Percentiles rank a stretch among this genome's conserved stretches.
These are phyloP conservation scores for Alternaria conjuncta DNA, from an alignment of 2,329 filamentous ascomycete species.

Conservation along the genomic window DNA sequence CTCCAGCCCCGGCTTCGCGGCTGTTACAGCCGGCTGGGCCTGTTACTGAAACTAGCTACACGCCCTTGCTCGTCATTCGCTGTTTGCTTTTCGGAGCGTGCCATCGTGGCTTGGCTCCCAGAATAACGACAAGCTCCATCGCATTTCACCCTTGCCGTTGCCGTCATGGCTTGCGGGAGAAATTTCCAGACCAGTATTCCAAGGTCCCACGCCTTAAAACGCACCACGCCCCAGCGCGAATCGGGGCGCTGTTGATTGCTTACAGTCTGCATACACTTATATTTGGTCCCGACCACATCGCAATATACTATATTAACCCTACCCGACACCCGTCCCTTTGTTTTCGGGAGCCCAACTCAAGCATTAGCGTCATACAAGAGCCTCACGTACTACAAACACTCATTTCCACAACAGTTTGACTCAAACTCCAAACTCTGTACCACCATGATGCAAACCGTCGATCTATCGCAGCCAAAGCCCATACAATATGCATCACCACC, in stretches of 20 bases:
- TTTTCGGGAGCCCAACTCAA: conserved; percentile 13
- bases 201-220: conserved; percentile 25
- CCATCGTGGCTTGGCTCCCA: conserved; percentile 40
- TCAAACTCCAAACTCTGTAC: not conserved
- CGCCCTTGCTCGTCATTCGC: conserved; percentile 23
- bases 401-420: conserved; percentile 1
- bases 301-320: conserved; percentile 36
- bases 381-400: conserved; percentile 1
- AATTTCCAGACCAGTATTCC: conserved; percentile 26
- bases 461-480: conserved; percentile 33
- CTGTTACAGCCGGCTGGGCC: conserved; percentile 23
- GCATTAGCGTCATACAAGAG: conserved; percentile 8
- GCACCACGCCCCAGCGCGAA: conserved; percentile 30
- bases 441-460: conserved; percentile 47
- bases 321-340: conserved; percentile 19
- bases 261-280: conserved; percentile 20
- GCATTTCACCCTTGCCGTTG: conserved; percentile 42
- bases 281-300: conserved; percentile 28
- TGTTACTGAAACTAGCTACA: conserved; percentile 18
- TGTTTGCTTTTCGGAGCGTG: conserved; percentile 27
- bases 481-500: conserved; percentile 41
- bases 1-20: conserved; percentile 19
- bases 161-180: conserved; percentile 32
- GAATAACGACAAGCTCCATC: conserved; percentile 29
- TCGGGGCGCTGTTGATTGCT: conserved; percentile 28